Conservation (phyloP, 495 filamentous ascomycete species). For the Delitschia confertaspora region DNA sequence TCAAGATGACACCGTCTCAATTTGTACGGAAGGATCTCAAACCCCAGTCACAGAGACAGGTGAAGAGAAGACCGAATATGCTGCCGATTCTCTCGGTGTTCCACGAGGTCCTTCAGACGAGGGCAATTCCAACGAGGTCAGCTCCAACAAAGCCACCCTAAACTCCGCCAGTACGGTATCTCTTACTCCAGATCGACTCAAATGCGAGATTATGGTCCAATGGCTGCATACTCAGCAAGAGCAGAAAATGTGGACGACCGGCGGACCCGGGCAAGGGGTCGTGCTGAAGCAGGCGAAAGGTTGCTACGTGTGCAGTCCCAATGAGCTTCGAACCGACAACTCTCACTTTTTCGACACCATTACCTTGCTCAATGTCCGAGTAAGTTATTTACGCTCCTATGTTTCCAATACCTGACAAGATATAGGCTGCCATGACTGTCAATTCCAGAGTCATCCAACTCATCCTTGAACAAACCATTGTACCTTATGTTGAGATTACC, state of each 20-base stretch:
- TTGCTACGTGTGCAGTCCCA: conserved; percentile 47
- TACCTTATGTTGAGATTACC: conserved; percentile 46
- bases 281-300: conserved; percentile 49
- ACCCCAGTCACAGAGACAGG: too few species aligned
- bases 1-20: too few species aligned
- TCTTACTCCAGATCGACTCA: too few species aligned
- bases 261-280: conserved; percentile 49
- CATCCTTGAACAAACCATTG: conserved; percentile 40
- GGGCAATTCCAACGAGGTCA: too few species aligned
- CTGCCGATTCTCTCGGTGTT: too few species aligned
- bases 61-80: too few species aligned
- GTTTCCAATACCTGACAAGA: conserved; percentile 12
- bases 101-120: too few species aligned
- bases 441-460: conserved; percentile 50
- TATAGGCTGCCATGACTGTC: conserved; percentile 51
- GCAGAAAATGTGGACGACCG: conserved; percentile 49
- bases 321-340: conserved; percentile 41
- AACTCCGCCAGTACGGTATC: too few species aligned
- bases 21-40: too few species aligned
- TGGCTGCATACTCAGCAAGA: conserved; percentile 54
- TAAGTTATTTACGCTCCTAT: conserved; percentile 17
- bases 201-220: conserved; percentile 51
- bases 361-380: conserved; percentile 48
- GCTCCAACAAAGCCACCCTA: too few species aligned
- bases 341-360: conserved; percentile 45